Conservation (phyloP, 208 protist genomes). For the Blechomonas ayalai region DNA sequence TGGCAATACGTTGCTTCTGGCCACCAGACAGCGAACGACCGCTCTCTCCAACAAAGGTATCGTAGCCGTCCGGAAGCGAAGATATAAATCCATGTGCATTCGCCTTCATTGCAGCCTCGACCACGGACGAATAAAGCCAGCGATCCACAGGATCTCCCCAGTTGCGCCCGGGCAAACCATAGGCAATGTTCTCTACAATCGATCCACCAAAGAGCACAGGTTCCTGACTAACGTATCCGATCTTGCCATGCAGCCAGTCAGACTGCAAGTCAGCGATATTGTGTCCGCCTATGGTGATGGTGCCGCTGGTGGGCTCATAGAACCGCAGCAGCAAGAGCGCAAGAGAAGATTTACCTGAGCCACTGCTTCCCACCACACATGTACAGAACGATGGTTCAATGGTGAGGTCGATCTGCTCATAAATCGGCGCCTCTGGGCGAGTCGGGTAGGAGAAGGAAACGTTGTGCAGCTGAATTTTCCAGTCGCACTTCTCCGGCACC, state of each 20-base stretch:
- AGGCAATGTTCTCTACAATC: constrained; percentile 89
- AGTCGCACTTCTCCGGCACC: constrained; percentile 32
- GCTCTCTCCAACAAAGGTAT: constrained; percentile 85
- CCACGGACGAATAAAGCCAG: constrained; percentile 59
- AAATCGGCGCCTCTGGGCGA: constrained; percentile 66
- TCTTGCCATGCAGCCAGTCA: constrained; percentile 59
- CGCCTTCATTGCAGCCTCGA: constrained; percentile 54
- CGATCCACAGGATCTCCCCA: constrained; percentile 73
- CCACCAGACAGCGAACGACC: constrained; percentile 87
- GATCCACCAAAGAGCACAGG: constrained; percentile 78
- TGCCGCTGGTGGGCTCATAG: constrained; percentile 60
- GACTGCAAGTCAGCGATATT: constrained; percentile 53
- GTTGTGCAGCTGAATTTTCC: constrained; percentile 53
- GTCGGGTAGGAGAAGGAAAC: constrained; percentile 85
- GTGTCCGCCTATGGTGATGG: constrained; percentile 53
- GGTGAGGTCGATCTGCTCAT: constrained; percentile 52
- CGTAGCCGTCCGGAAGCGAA: constrained; percentile 79
- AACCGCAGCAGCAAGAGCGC: constrained; percentile 82
- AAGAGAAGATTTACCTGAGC: constrained; percentile 77
- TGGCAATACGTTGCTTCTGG: constrained; percentile 93
- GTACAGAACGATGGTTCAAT: constrained; percentile 59
- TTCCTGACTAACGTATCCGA: constrained; percentile 86
- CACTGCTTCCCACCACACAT: constrained; percentile 80
- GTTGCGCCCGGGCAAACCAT: constrained; percentile 53
- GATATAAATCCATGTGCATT: constrained; percentile 91